Evolutionary conservation across 2,329 filamentous ascomycete species (phyloP), one percentile per base, ranked within the genome.

Genomic region (Fusarium albidum): DNA sequence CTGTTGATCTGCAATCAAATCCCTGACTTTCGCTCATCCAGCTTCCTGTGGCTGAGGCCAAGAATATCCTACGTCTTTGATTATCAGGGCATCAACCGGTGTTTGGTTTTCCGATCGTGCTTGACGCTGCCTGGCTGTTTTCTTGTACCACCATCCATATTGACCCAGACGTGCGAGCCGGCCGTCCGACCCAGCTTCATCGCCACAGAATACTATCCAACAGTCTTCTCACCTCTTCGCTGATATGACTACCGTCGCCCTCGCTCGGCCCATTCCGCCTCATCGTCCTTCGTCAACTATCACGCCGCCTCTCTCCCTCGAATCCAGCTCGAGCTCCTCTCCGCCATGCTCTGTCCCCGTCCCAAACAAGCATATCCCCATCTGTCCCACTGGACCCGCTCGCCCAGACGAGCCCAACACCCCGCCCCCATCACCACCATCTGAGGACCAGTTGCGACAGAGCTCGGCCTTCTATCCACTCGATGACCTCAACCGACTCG

Each of bases 321-420:
- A 73, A 46, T 61, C 66, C 28, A 65, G 62, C 44, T 46, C 54
- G 55, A 47, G 54, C 54, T 42, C 62, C 55, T 43, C 68, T 64
- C 39, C 64, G 55, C 55, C 52, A 65, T 70, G 55, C 66, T 72
- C 55, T 60, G 70, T 52, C 55, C 65, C 89, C 7, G 80, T 95
- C 18, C 91, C 92, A 9, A 96, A 96, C 76, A 96, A 95, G 74
- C 92, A 96, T 74, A 80, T 96, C 18, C 92, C 93, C n/a, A 79
- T 88, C 64, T 96, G 92, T 74, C 89, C 92, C n/a, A 85, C 92
- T 2, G 92, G 92, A 2, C 88, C 91, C 57, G 84, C 77, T 38
- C 68, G 67, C 61, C 75, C 73, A 47, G 78, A 79, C 65, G 81
- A 79, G 53, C 80, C 83, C 40, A 81, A 82, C 65, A 86, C 87